A percentile compares a stretch with the other conserved stretches of the same genome.
phyloP scores from a whole-genome alignment of 306 rosid species.

The Malus asiatica region DNA sequence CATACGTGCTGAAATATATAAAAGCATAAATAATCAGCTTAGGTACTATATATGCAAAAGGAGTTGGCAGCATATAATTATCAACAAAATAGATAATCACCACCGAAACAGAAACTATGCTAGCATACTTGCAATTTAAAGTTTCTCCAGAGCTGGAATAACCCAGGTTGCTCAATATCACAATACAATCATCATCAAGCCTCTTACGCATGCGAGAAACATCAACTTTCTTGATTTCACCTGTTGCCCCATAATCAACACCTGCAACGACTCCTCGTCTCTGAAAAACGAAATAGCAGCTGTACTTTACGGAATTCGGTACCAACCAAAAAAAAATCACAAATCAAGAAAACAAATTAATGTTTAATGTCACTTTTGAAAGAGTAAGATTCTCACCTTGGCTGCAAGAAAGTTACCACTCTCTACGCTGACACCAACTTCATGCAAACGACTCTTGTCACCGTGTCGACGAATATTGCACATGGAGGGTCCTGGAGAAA shows the following conservation, averaged over 20 bases:
- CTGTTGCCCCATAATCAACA: conserved; percentile 93
- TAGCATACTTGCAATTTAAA: conserved; percentile 94
- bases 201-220: conserved; percentile 84
- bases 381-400: conserved; percentile 49
- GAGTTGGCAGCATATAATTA: neutral
- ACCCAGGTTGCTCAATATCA: conserved; percentile 89
- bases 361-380: neutral
- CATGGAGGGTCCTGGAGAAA: conserved; percentile 94
- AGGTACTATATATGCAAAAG: neutral
- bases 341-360: conserved; percentile 12
- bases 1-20: conserved; percentile 65
- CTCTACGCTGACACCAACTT: conserved; percentile 92
- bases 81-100: neutral
- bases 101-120: neutral
- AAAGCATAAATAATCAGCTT: conserved; percentile 14
- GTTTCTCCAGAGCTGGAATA: conserved; percentile 97
- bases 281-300: conserved; percentile 40
- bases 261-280: conserved; percentile 88
- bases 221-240: conserved; percentile 89
- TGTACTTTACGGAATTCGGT: neutral
- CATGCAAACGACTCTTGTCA: conserved; percentile 85
- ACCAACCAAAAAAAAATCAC: conserved; percentile 2
- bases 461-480: conserved; percentile 92
- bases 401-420: conserved; percentile 97
- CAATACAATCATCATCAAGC: conserved; percentile 90